Conservation (phyloP, 257 asterid species). For the Osmanthus fragrans region DNA sequence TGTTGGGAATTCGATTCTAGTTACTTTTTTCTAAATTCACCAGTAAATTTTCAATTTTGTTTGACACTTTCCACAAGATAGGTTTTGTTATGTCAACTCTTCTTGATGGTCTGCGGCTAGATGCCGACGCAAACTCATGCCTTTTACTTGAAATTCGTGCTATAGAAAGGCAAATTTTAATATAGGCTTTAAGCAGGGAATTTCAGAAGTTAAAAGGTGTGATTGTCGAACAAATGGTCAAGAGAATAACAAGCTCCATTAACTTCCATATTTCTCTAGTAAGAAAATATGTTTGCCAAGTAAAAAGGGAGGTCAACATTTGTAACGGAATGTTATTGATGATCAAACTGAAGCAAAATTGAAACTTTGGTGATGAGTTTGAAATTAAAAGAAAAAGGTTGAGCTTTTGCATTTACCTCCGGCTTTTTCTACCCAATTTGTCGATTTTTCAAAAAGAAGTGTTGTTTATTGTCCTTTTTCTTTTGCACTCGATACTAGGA, state of each 20-base stretch:
- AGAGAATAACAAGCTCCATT: neutral
- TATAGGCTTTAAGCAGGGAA: neutral
- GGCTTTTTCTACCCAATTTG: neutral
- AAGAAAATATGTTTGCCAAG: no score
- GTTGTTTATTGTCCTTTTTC: neutral
- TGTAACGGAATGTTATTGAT: neutral
- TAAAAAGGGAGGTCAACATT: no score
- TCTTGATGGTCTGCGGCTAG: neutral
- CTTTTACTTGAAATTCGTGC: neutral
- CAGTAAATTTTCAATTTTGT: no score
- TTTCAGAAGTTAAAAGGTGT: neutral
- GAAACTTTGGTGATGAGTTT: no score
- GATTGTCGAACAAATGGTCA: neutral
- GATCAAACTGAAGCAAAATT: neutral
- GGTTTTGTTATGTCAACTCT: neutral
- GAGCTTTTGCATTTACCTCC: neutral
- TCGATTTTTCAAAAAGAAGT: neutral
- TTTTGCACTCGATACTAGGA: slow-evolving; percentile 29
- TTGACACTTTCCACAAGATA: neutral
- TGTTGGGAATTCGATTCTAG: neutral
- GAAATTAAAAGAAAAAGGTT: neutral
- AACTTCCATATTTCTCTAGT: neutral
- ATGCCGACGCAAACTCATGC: neutral
- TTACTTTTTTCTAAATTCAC: neutral
- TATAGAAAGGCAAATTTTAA: neutral